These are phyloP conservation scores for Ophiostoma perfectum DNA, from an alignment of 2,329 filamentous ascomycete genomes.

Conservation along the genomic window DNA sequence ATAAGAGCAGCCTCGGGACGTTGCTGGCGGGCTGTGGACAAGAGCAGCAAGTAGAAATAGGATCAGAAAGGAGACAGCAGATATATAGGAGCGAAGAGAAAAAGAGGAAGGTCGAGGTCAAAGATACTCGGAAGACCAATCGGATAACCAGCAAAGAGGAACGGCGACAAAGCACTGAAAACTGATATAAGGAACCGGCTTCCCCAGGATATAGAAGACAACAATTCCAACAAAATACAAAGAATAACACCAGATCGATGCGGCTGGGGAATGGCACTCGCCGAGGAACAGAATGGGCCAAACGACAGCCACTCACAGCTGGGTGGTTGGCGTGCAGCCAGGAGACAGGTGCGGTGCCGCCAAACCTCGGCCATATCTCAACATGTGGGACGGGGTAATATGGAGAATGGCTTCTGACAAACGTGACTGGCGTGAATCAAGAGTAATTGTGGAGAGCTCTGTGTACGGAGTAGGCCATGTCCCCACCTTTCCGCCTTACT, in stretches of 20 bases:
- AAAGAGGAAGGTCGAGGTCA: conserved; percentile 2
- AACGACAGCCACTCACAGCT: conserved; percentile 16
- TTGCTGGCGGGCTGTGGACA: conserved; percentile 2
- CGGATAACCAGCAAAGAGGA: not conserved
- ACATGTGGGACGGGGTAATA: conserved; percentile 24
- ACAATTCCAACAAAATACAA: not conserved
- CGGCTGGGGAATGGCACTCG: not conserved
- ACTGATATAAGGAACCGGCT: not conserved
- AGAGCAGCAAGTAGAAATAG: not conserved
- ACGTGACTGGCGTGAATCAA: not conserved
- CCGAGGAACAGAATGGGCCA: conserved; percentile 21
- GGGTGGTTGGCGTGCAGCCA: conserved; percentile 16
- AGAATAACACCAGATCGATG: not conserved
- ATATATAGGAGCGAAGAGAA: conserved; percentile 2
- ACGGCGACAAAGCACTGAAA: not conserved
- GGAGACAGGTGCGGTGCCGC: conserved; percentile 21
- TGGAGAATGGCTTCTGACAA: not conserved
- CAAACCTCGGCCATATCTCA: conserved; percentile 27
- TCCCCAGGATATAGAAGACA: conserved; percentile 2
- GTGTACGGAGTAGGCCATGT: not conserved
- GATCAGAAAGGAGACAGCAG: not conserved
- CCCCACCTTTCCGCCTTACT: conserved; percentile 1
- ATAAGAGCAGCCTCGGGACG: conserved; percentile 5
- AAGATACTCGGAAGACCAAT: not conserved
- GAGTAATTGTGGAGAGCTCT: conserved; percentile 1